Evolutionary conservation across 176 grass and related monocot species (phyloP).

Genomic region (Carex pumila): DNA sequence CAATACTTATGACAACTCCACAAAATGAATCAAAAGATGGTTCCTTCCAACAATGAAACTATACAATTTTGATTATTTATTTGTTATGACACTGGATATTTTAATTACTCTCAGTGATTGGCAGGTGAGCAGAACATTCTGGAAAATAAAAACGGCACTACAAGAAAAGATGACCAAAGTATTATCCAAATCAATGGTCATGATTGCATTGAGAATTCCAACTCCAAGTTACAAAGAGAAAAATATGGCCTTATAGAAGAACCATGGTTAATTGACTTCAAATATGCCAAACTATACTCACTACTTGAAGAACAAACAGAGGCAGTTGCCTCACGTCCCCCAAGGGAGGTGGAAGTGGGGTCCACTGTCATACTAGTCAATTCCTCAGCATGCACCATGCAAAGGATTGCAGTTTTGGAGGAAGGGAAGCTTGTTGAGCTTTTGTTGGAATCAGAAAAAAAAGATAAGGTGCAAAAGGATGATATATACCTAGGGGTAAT

Average conservation of each 20-base stretch:
- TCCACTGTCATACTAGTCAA: constrained; percentile 90
- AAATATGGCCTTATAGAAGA: constrained; percentile 64
- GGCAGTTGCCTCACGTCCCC: constrained; percentile 2
- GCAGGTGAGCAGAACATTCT: constrained; percentile 68
- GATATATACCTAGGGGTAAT: constrained; percentile 90
- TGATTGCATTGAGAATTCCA: constrained; percentile 20
- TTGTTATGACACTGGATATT: constrained; percentile 64
- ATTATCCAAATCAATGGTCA: constrained; percentile 19
- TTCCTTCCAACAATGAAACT: not conserved
- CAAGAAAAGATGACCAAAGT: constrained; percentile 27
- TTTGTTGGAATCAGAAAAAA: constrained; percentile 69
- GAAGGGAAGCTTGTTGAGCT: constrained; percentile 83
- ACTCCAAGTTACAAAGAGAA: constrained; percentile 28
- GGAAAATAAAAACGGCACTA: constrained; percentile 49
- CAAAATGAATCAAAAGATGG: not conserved
- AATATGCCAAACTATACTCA: constrained; percentile 17
- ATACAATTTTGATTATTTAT: constrained; percentile 21
- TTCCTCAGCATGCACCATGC: constrained; percentile 74
- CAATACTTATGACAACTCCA: not conserved
- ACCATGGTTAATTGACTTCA: constrained; percentile 75
- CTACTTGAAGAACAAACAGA: constrained; percentile 21
- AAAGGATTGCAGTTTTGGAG: constrained; percentile 95
- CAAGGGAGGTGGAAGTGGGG: constrained; percentile 39
- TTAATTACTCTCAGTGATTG: constrained; percentile 92
- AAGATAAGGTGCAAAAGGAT: constrained; percentile 90